Conservation (phyloP, 1,284 basidiomycete species). For the Rhodotorula glutinis region DNA sequence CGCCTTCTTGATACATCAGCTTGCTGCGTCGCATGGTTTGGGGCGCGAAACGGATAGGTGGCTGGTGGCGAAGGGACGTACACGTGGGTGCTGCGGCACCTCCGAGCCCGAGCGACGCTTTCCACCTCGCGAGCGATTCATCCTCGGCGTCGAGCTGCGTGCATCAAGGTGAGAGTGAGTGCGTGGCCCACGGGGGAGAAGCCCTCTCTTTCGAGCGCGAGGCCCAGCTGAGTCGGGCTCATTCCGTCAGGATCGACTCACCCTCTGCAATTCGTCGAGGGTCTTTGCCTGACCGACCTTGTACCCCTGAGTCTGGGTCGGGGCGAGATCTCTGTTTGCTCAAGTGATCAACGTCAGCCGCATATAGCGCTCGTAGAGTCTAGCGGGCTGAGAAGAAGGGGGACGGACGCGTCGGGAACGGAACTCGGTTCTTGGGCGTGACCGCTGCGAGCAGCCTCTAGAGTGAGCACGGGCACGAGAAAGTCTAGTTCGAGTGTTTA, state of each 20-base stretch:
- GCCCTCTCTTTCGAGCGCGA: too few relatives aligned
- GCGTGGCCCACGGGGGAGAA: too few relatives aligned
- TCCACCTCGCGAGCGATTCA: slow-evolving; percentile 77
- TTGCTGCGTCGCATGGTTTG: too few relatives aligned
- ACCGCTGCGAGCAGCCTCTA: not conserved
- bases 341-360: not conserved
- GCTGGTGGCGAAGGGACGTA: not conserved
- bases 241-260: too few relatives aligned
- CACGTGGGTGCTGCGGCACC: slow-evolving; percentile 49
- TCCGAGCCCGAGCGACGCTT: slow-evolving; percentile 78
- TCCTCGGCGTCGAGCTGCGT: slow-evolving; percentile 73
- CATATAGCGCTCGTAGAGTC: not conserved
- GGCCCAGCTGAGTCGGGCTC: too few relatives aligned
- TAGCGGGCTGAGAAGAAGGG: not conserved
- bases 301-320: slow-evolving; percentile 33
- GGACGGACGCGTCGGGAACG: slow-evolving; percentile 25
- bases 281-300: slow-evolving; percentile 52
- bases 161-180: too few relatives aligned
- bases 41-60: too few relatives aligned
- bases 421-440: slow-evolving; percentile 27
- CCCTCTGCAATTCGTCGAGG: slow-evolving; percentile 54
- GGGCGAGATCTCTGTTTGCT: slow-evolving; percentile 19
- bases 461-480: not conserved
- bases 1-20: not conserved
- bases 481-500: not conserved